A percentile compares a stretch with the other conserved stretches of the same genome.
Evolutionary conservation across 495 filamentous ascomycete species (phyloP).

Genomic region (Annulohypoxylon stygium): DNA sequence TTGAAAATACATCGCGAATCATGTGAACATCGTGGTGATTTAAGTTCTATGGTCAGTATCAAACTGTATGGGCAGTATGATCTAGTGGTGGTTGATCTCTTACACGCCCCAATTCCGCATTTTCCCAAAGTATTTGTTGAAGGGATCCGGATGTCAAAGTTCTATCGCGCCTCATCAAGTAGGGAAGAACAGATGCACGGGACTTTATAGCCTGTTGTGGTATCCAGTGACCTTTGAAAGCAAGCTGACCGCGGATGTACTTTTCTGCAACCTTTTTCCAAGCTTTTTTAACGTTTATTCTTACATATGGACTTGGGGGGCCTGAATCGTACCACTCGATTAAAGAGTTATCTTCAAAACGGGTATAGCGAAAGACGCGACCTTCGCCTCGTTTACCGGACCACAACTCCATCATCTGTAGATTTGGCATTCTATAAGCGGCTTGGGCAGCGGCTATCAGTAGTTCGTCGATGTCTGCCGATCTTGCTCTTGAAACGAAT

Average conservation of each 20-base stretch:
- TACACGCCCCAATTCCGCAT: neutral
- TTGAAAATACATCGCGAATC: neutral
- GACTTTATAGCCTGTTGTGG: neutral
- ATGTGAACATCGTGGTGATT: neutral
- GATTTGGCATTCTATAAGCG: constrained; percentile 16
- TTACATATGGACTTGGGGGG: neutral
- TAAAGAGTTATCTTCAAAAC: neutral
- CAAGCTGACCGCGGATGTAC: neutral
- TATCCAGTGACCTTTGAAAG: neutral
- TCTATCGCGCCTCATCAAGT: constrained; percentile 1
- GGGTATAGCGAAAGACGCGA: constrained; percentile 17
- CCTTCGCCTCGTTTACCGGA: neutral
- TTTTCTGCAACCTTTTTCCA: constrained; percentile 14
- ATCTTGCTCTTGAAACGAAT: neutral
- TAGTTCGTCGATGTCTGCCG: neutral
- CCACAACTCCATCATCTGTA: constrained; percentile 22
- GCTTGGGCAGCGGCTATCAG: neutral
- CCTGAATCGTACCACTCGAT: constrained; percentile 10
- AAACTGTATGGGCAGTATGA: neutral
- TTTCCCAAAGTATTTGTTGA: neutral
- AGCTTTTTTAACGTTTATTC: neutral
- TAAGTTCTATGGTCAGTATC: neutral
- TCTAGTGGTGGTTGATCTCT: neutral
- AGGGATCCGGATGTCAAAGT: neutral
- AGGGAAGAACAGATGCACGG: neutral